Evolutionary conservation across 345 rosid species (phyloP), one percentile per base, ranked within the genome.

Genomic region (Eucalyptus curtisii): DNA sequence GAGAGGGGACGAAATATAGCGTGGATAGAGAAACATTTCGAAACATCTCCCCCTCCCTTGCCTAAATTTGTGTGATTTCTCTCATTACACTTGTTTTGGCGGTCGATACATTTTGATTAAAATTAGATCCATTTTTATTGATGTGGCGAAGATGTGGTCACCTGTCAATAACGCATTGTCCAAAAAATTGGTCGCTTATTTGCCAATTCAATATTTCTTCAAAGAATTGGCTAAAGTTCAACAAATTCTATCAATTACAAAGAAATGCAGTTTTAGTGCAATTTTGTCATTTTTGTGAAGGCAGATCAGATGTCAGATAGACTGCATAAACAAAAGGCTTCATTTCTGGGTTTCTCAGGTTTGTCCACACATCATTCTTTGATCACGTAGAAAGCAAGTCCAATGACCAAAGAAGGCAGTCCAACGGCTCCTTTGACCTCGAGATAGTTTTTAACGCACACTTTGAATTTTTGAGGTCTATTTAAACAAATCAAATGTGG

Each of bases 81-180:
- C 37, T 64, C 40, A n/a, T 7, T 64, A n/a, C 40, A 64, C 40
- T 7, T 64, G 17, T 64, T 64, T 64, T n/a, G 20, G 37, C 20
- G 5, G 37, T n/a, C 3, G 19, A n/a, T 0, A 30, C 68, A 0
- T 61, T 61, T 61, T 27, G 33, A 30, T 61, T 13, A 30, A 61
- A 61, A 27, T 61, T 61, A 61, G 0, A 61, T 61, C 7, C 64
- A 10, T 55, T 55, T 27, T 27, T 24, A 55, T 55, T 55, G 30
- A 55, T 55, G 13, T 4, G 61, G 30, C 61, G 6, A 55, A 59
- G n/a, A 27, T 59, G 68, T n/a, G 68, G 68, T 12, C 68, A 27
- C 8, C 4, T 59, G 4, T 27, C 68, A 59, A 59, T 59, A 59
- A 27, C 33, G 6, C 16, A 59, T 59, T 5, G 16, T 59, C 68